Evolutionary conservation across 306 rosid species (phyloP), one percentile per base, ranked within the genome.

Genomic region (Vigna radiata): DNA sequence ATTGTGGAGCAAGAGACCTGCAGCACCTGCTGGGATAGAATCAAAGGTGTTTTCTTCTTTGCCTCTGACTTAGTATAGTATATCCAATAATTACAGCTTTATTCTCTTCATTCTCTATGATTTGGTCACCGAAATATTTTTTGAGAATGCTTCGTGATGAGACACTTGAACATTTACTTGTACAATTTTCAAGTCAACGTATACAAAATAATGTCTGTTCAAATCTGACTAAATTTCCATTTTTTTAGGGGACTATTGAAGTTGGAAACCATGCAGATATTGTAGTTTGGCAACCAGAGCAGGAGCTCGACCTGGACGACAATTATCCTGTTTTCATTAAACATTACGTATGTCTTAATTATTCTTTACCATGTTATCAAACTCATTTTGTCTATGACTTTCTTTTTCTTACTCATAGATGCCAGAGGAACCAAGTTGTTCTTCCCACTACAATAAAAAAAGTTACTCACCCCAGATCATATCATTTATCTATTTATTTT

Each of bases 1-100:
- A 74, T 90, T 95, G 93, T 95, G 98, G 98, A 92, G 96, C 82
- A 89, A 88, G 88, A 91, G 83, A 82, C 97, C 98, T 29, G 98
- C 98, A 74, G 55, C 50, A 71, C 82, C 92, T 52, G 96, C 93
- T 1, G 92, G 98, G 70, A 85, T 79, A 81, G 84, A 89, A 75
- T 87, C 86, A 72, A 95, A 89, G 96, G 98, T 95, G 49, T 47
- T 77, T 72, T 59, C 69, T 79, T 49, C 68, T 48, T 19, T 29
- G 52, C 75, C 55, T 8, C 48, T 31, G 62, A 72, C 55, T 50
- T 21, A 55, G 67, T 70, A 33, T 76, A 13, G 60, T 25, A 75
- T 68, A 54, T 59, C 36, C 17, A 13, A 37, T 72, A 67, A 3
- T 61, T n/a, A 29, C 13, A 59, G 52, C 68, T 36, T 56, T 61